These are phyloP conservation scores for Aspergillus ibericus DNA, from an alignment of 2,329 filamentous ascomycete species.

Conservation along the genomic window DNA sequence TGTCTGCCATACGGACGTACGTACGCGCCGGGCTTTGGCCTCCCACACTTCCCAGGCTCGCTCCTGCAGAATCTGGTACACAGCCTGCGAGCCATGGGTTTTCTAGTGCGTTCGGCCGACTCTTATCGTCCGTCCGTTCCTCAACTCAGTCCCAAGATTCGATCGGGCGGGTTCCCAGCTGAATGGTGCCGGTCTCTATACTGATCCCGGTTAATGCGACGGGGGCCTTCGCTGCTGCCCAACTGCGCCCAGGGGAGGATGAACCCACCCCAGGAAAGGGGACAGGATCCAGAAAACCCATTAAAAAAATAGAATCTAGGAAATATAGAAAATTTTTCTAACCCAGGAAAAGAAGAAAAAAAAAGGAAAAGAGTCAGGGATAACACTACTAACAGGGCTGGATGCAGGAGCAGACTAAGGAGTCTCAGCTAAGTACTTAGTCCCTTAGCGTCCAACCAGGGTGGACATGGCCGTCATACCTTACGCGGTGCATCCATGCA, in stretches of 20 bases:
- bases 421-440: neutral
- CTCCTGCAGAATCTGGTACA: neutral
- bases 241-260: neutral
- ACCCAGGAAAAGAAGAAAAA: neutral
- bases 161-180: neutral
- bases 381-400: neutral
- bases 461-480: neutral
- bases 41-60: too few species aligned
- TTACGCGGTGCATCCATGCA: slow-evolving; percentile 2
- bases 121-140: neutral
- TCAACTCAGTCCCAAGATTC: neutral
- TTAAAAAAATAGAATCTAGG: too few species aligned
- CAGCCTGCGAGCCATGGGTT: neutral
- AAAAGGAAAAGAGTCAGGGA: neutral
- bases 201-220: neutral
- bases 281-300: neutral
- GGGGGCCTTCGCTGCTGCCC: neutral
- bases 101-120: neutral
- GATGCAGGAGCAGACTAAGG: neutral
- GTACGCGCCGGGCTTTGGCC: neutral
- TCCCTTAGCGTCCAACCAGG: neutral
- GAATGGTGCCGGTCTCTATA: neutral
- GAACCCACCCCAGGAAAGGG: neutral
- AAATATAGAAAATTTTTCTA: too few species aligned
- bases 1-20: neutral